Base-by-base conservation (phyloP, 2,329 filamentous ascomycete genomes). In the Alternaria gaisen region DNA sequence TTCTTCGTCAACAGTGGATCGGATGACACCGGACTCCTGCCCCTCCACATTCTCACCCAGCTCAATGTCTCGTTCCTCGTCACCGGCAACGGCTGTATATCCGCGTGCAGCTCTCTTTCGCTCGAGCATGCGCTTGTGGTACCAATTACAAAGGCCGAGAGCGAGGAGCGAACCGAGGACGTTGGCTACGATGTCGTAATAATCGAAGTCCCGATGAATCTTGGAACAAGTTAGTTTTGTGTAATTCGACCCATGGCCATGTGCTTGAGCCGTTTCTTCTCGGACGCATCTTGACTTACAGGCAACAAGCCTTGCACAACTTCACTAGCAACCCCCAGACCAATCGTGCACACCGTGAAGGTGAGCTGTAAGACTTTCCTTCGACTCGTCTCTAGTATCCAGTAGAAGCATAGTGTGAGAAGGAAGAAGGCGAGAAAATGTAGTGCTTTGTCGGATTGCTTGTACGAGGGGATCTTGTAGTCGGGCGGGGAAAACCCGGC, bases 61-160 rank as follows among this genome's bases (percentile, higher is more conserved):
- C 80, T 97, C 94, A 14, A 97, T 79, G 76, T 97, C 80, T 42
- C 74, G 73, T 22, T 80, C 82, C 6, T 85, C 85, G 14, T 87
- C 87, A 28, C 87, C 88, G 0, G 91, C 86, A 6, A 96, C 86
- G 7, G 87, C 85, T 54, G 86, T 85, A 73, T 96, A 96, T 53
- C 87, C 87, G 73, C 91, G 91, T 56, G 87, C 88, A 72, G 88
- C 83, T 61, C 94, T 86, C 76, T 91, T 92, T 64, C 95, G 86
- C 79, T 98, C 94, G 40, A 98, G 83, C 93, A 98, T 98, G 60
- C 95, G 90, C 75, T 91, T 91, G 80, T 99, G 95, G 77, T 99
- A 99, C 91, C 92, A 94, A 58, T 88, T 90, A 77, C 92, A 96
- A 20, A 97, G 77, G 0, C 85, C 89, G 20, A 97, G 76, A 0